These are phyloP conservation scores for Aureobasidium sp. DNA, from an alignment of 2,329 filamentous ascomycete species.

Conservation along the genomic window DNA sequence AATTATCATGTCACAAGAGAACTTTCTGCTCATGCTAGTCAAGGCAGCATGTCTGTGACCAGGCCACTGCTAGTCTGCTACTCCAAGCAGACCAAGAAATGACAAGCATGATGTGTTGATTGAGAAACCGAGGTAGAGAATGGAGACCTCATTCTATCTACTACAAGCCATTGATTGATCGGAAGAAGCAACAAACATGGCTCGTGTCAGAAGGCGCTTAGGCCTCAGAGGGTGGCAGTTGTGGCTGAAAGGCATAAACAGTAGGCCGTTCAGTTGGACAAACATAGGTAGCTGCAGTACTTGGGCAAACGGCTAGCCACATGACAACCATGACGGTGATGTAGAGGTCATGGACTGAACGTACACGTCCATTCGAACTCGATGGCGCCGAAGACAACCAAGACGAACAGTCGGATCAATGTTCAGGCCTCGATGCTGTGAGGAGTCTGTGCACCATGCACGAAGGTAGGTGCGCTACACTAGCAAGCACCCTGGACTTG, in stretches of 20 bases:
- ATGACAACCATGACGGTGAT: not conserved
- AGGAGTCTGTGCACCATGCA: conserved; percentile 3
- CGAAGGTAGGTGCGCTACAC: not conserved
- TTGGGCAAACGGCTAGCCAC: not conserved
- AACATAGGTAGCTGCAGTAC: conserved; percentile 9
- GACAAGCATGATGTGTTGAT: not conserved
- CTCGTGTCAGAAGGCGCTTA: conserved; percentile 13
- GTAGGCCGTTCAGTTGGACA: not conserved
- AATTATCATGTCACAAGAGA: not conserved
- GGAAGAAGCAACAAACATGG: not conserved
- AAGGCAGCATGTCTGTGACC: not conserved
- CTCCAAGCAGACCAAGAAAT: not conserved
- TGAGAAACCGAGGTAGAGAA: conserved; percentile 6
- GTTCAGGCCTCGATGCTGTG: conserved; percentile 1
- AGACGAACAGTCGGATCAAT: conserved; percentile 1
- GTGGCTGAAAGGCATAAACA: conserved; percentile 10
- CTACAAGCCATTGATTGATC: not conserved
- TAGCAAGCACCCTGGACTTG: conserved; percentile 9
- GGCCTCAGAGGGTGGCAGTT: conserved; percentile 7
- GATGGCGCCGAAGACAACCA: not conserved
- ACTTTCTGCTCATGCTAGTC: not conserved
- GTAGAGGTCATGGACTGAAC: not conserved
- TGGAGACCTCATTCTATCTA: conserved; percentile 3
- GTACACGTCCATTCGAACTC: not conserved
- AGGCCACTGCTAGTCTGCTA: not conserved